Conservation (phyloP, 306 rosid species). For the Acacia acuminata region DNA sequence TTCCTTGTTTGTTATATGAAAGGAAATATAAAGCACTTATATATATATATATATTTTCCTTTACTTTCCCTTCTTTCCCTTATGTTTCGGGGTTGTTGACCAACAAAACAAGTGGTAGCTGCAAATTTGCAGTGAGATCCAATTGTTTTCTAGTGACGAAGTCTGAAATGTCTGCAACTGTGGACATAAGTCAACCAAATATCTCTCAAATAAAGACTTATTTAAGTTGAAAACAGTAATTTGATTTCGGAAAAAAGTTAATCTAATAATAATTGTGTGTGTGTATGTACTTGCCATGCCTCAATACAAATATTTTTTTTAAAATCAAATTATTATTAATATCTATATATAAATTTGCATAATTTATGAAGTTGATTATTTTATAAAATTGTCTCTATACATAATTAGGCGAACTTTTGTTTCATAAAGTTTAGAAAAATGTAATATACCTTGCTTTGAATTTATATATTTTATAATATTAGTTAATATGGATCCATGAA, state of each 20-base stretch:
- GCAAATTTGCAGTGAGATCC: conserved; percentile 9
- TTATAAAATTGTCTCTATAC: too few species aligned
- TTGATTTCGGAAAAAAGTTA: not conserved
- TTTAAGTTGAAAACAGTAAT: not conserved
- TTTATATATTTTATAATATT: too few species aligned
- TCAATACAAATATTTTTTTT: not conserved
- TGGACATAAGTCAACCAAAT: conserved; percentile 1
- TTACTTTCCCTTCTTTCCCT: not conserved
- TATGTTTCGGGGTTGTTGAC: conserved; percentile 34
- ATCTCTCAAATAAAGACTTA: not conserved
- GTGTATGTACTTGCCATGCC: not conserved
- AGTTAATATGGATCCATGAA: too few species aligned
- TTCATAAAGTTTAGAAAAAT: too few species aligned
- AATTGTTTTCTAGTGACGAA: not conserved
- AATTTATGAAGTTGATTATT: too few species aligned
- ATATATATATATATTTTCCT: too few species aligned
- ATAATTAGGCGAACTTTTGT: too few species aligned
- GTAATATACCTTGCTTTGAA: too few species aligned
- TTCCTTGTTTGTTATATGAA: not conserved
- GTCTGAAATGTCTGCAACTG: conserved; percentile 13
- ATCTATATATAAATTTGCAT: not conserved
- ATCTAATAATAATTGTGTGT: too few species aligned
- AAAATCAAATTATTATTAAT: not conserved
- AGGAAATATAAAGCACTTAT: not conserved
- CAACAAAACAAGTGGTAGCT: conserved; percentile 26